Percentiles rank a stretch among this genome's conserved stretches.
phyloP scores from a whole-genome alignment of 1,284 basidiomycete genomes.

The Trichosporon coremiiforme region DNA sequence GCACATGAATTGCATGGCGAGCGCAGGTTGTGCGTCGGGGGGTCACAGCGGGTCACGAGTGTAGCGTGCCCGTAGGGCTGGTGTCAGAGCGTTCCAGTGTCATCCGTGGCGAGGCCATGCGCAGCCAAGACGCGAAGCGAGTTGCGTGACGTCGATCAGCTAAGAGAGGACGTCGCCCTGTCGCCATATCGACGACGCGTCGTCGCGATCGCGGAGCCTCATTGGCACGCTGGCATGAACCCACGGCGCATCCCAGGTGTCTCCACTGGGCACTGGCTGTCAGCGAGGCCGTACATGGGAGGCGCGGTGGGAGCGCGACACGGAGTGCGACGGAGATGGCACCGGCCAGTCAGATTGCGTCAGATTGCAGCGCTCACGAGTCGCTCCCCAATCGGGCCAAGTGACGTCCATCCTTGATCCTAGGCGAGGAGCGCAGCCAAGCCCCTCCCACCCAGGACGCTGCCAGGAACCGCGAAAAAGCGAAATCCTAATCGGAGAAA shows the following conservation, averaged over 20 bases:
- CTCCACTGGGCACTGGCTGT: not conserved
- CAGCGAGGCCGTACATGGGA: not conserved
- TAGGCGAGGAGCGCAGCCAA: not conserved
- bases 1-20: not conserved
- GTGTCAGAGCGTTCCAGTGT: not conserved
- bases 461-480: constrained; percentile 1
- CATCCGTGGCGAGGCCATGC: not conserved
- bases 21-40: not conserved
- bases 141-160: constrained; percentile 14
- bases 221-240: not conserved
- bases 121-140: not conserved
- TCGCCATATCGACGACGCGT: not conserved
- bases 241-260: constrained; percentile 1
- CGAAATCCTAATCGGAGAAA: not conserved
- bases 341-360: not conserved
- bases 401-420: constrained; percentile 9
- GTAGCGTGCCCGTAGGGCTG: not conserved
- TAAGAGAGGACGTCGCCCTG: not conserved
- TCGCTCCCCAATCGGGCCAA: not conserved
- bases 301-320: not conserved
- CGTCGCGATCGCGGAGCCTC: not conserved
- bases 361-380: not conserved
- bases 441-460: not conserved
- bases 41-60: too few relatives aligned
- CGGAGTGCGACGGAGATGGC: constrained; percentile 12